These are phyloP conservation scores for Hygrophorus russula DNA, from an alignment of 768 basidiomycete genomes.

Conservation along the genomic window DNA sequence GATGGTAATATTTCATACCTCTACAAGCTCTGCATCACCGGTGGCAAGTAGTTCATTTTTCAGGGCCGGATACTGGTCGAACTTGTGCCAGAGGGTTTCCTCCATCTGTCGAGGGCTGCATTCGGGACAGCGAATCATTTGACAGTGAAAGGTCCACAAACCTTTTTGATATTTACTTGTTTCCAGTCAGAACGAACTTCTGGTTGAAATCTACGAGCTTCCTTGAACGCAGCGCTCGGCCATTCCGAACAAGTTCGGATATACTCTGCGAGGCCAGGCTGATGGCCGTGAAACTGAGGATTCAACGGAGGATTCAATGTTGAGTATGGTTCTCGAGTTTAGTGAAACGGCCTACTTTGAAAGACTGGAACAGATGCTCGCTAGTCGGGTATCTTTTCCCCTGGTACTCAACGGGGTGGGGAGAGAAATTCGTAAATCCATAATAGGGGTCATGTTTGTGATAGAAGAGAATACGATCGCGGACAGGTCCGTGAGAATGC, in stretches of 20 bases:
- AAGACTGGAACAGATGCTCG: slow-evolving; percentile 69
- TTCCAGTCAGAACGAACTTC: slow-evolving; percentile 60
- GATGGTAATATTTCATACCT: slow-evolving; percentile 27
- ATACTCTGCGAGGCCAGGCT: slow-evolving; percentile 57
- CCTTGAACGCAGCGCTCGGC: slow-evolving; percentile 54
- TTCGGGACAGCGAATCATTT: background rate
- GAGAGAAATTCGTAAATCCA: slow-evolving; percentile 66
- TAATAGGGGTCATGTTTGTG: slow-evolving; percentile 54
- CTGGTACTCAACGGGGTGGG: slow-evolving; percentile 50
- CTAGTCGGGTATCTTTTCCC: slow-evolving; percentile 63
- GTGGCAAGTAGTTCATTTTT: slow-evolving; percentile 50
- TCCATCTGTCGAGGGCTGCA: slow-evolving; percentile 42
- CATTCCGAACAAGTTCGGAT: slow-evolving; percentile 52
- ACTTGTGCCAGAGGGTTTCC: slow-evolving; percentile 51
- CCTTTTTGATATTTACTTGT: slow-evolving; percentile 55
- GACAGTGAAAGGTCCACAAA: slow-evolving; percentile 11
- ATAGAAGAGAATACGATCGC: slow-evolving; percentile 41
- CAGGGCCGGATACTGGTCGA: slow-evolving; percentile 55
- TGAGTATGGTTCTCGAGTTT: background rate
- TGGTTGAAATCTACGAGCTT: slow-evolving; percentile 53
- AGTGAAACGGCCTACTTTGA: slow-evolving; percentile 38
- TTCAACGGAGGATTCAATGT: background rate
- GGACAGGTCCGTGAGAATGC: slow-evolving; percentile 11
- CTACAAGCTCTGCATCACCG: slow-evolving; percentile 54
- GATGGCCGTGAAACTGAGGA: slow-evolving; percentile 44